Evolutionary conservation across 352 stramenopile genomes (phyloP).

Genomic region (Phytophthora pinifolia): DNA sequence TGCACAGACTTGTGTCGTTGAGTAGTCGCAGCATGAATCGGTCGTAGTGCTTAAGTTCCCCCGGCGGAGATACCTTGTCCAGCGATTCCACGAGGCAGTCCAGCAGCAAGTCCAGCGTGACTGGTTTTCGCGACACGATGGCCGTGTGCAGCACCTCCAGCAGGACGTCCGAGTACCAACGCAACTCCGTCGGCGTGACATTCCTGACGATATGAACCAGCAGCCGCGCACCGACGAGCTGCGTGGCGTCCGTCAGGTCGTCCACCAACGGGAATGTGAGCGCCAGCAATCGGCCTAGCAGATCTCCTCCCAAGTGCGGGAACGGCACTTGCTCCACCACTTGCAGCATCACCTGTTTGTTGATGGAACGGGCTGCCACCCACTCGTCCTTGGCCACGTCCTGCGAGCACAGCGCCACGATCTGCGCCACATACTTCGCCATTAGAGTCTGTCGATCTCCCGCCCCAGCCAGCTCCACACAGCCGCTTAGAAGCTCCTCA

Average conservation of each 20-base stretch:
- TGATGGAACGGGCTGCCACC: conserved; percentile 40
- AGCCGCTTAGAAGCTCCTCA: conserved; percentile 26
- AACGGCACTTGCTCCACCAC: conserved; percentile 56
- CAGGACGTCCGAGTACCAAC: conserved; percentile 80
- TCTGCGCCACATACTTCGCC: conserved; percentile 33
- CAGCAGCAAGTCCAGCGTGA: conserved; percentile 58
- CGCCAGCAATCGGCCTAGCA: conserved; percentile 72
- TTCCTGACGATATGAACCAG: conserved; percentile 63
- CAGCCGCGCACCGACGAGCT: conserved; percentile 59
- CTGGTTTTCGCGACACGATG: conserved; percentile 58
- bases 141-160: conserved; percentile 69
- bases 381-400: conserved; percentile 69
- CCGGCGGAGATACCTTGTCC: conserved; percentile 58
- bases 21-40: conserved; percentile 67
- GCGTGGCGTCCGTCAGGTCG: conserved; percentile 60
- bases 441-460: conserved; percentile 20
- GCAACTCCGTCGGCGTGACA: conserved; percentile 71
- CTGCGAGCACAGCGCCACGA: conserved; percentile 51
- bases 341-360: conserved; percentile 62
- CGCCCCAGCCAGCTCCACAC: conserved; percentile 15
- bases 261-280: conserved; percentile 83
- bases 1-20: conserved; percentile 59
- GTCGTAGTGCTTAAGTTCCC: conserved; percentile 67
- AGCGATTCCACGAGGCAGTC: conserved; percentile 57
- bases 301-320: conserved; percentile 61